Evolutionary conservation across 345 rosid species (phyloP).

Genomic region (Eucalyptus pauciflora): DNA sequence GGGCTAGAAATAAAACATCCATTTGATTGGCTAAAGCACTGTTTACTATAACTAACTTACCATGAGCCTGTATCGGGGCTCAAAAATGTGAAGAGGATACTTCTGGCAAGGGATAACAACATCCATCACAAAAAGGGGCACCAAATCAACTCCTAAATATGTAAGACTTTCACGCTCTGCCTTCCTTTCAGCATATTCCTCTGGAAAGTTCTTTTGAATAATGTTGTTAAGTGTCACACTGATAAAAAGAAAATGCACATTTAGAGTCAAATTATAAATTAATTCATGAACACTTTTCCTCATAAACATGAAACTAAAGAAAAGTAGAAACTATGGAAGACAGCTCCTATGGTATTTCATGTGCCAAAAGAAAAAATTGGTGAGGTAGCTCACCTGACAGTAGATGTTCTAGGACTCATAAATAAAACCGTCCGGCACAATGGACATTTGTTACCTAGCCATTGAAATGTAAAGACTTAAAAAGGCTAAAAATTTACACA

Average conservation of each 20-base stretch:
- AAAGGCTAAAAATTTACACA: neutral
- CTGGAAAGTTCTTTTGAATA: slow-evolving; percentile 78
- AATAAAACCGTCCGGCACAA: slow-evolving; percentile 87
- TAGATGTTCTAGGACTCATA: slow-evolving; percentile 72
- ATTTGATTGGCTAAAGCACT: neutral
- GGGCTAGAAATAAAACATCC: neutral
- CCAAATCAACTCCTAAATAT: slow-evolving; percentile 65
- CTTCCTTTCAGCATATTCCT: slow-evolving; percentile 85
- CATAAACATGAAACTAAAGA: neutral
- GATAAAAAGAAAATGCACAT: neutral
- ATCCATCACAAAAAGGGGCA: slow-evolving; percentile 95
- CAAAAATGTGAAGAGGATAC: slow-evolving; percentile 79
- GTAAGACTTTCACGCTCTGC: slow-evolving; percentile 69
- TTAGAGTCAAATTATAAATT: slow-evolving; percentile 1
- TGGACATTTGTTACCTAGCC: slow-evolving; percentile 89
- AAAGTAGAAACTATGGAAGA: neutral
- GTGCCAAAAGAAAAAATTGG: neutral
- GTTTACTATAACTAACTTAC: slow-evolving; percentile 29
- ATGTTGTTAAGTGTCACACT: slow-evolving; percentile 90
- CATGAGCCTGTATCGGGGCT: slow-evolving; percentile 92
- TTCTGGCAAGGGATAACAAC: slow-evolving; percentile 86
- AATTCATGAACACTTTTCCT: neutral
- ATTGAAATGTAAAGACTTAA: neutral
- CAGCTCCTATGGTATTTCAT: neutral
- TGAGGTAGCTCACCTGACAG: slow-evolving; percentile 51